These are phyloP conservation scores for Aspergillus amoenus DNA, from an alignment of 2,329 filamentous ascomycete species.

Conservation along the genomic window DNA sequence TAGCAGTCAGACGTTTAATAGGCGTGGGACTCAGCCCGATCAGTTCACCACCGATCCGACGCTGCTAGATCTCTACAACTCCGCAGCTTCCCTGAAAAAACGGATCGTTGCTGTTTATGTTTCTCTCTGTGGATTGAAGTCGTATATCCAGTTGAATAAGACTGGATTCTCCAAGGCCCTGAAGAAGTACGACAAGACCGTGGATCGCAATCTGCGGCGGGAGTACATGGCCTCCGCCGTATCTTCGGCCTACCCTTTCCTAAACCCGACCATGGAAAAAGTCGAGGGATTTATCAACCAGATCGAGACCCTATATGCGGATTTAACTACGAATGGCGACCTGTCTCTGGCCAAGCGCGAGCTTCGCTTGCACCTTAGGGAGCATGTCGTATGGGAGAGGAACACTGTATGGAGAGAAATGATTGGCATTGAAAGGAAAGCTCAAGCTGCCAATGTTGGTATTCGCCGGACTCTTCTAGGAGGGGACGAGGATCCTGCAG, in stretches of 20 bases:
- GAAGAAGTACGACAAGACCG: constrained; percentile 98
- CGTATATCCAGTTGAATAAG: constrained; percentile 91
- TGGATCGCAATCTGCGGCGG: constrained; percentile 76
- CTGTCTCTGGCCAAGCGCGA: constrained; percentile 75
- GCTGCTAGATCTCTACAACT: constrained; percentile 66
- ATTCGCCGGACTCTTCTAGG: constrained; percentile 75
- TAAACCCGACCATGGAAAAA: constrained; percentile 65
- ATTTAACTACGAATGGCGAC: constrained; percentile 80
- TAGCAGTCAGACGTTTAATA: constrained; percentile 18
- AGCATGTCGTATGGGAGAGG: constrained; percentile 98
- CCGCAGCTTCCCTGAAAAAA: constrained; percentile 87
- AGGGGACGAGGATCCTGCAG: constrained; percentile 65
- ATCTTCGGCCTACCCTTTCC: constrained; percentile 78
- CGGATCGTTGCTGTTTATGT: constrained; percentile 85
- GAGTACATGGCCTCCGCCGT: constrained; percentile 74
- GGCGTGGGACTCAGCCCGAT: constrained; percentile 57
- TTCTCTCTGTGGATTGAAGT: constrained; percentile 90
- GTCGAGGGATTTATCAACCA: constrained; percentile 70
- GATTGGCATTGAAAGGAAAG: constrained; percentile 95
- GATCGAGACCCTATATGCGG: constrained; percentile 78
- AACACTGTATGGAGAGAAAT: constrained; percentile 99
- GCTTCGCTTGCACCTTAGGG: constrained; percentile 82
- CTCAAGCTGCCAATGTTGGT: constrained; percentile 89
- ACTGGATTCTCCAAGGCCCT: constrained; percentile 95
- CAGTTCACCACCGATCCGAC: constrained; percentile 74